Evolutionary conservation across 495 filamentous ascomycete genomes (phyloP).

Genomic region (Podospora anserina): DNA sequence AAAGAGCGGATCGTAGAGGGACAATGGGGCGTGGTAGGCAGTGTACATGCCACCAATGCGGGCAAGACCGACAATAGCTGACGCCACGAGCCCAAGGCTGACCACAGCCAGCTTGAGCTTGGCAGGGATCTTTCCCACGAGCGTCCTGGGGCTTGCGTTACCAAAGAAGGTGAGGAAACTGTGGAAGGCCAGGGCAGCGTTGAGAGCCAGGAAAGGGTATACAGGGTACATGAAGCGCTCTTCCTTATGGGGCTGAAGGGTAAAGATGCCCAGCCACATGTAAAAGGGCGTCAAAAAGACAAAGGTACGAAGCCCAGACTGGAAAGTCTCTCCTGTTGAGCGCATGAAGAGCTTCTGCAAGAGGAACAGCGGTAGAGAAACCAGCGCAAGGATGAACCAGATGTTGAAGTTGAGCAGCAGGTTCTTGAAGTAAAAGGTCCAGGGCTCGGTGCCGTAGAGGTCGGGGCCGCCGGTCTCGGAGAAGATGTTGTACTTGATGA

Average conservation of each 20-base stretch:
- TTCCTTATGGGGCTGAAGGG: slow-evolving; percentile 92
- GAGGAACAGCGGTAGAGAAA: slow-evolving; percentile 60
- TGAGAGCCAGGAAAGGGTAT: slow-evolving; percentile 89
- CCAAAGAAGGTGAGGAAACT: slow-evolving; percentile 70
- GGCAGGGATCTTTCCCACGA: slow-evolving; percentile 66
- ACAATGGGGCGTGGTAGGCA: slow-evolving; percentile 81
- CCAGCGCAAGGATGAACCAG: slow-evolving; percentile 83
- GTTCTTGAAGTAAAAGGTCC: slow-evolving; percentile 95
- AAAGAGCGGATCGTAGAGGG: slow-evolving; percentile 59
- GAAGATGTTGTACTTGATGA: slow-evolving; percentile 93
- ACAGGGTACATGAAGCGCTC: slow-evolving; percentile 98
- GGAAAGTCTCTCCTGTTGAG: slow-evolving; percentile 37
- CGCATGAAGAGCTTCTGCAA: slow-evolving; percentile 47
- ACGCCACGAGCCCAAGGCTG: slow-evolving; percentile 49
- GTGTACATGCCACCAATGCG: slow-evolving; percentile 77
- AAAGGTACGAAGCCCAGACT: slow-evolving; percentile 62
- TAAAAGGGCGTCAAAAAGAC: slow-evolving; percentile 83
- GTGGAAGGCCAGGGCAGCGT: slow-evolving; percentile 83
- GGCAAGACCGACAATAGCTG: slow-evolving; percentile 61
- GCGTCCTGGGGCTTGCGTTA: slow-evolving; percentile 58
- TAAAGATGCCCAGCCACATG: slow-evolving; percentile 91
- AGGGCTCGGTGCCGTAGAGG: slow-evolving; percentile 95
- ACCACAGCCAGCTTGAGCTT: slow-evolving; percentile 64
- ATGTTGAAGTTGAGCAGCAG: slow-evolving; percentile 91
- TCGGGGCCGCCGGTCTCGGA: slow-evolving; percentile 76